Conservation (phyloP, 192 early-diverging fungal species). For the Entomortierella beljakovae region DNA sequence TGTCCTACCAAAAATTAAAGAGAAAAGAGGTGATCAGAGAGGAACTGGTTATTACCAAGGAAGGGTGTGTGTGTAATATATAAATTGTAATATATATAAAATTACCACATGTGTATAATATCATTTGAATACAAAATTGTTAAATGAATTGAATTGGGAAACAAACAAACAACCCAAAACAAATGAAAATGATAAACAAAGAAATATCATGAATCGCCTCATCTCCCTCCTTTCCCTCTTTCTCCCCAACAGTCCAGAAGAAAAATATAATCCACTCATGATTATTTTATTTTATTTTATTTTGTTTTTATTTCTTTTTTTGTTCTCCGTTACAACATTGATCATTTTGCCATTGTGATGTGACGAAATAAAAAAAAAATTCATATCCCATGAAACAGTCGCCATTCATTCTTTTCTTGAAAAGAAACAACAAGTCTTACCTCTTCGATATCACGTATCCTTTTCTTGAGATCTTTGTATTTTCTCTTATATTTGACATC, state of each 20-base stretch:
- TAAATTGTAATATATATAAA: no score
- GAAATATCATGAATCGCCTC: background rate
- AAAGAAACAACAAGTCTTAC: slow-evolving; percentile 36
- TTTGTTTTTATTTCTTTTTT: background rate
- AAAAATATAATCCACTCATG: background rate
- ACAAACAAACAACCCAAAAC: background rate
- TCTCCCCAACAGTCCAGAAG: background rate
- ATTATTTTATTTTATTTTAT: background rate
- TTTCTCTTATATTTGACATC: slow-evolving; percentile 56
- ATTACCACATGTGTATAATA: no score
- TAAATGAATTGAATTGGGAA: no score
- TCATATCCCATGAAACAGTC: background rate
- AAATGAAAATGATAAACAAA: background rate
- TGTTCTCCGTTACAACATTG: background rate
- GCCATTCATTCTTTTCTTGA: no score
- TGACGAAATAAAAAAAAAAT: slow-evolving; percentile 1
- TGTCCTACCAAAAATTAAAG: slow-evolving; percentile 51
- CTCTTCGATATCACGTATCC: slow-evolving; percentile 62
- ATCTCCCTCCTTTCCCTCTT: background rate
- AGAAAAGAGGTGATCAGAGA: background rate
- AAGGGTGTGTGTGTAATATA: no score
- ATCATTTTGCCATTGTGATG: background rate
- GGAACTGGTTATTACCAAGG: no score
- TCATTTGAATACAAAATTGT: no score
- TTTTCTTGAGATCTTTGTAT: slow-evolving; percentile 62